Evolutionary conservation across 768 basidiomycete species (phyloP).

Genomic region (Suillus sp.): DNA sequence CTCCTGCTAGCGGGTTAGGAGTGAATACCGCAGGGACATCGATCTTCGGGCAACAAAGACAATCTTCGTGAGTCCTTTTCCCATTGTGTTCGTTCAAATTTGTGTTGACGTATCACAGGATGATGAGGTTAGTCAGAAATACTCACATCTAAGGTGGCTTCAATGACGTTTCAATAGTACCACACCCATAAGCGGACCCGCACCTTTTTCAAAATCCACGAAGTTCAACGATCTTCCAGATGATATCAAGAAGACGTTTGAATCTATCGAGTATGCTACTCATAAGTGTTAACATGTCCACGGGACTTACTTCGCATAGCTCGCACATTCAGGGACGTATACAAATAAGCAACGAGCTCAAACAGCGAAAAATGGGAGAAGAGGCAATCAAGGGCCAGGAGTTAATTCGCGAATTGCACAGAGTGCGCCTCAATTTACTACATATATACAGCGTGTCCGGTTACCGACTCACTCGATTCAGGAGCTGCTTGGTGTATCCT

Average conservation of each 20-base stretch:
- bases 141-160: background rate
- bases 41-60: slow-evolving; percentile 34
- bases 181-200: slow-evolving; percentile 32
- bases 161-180: slow-evolving; percentile 20
- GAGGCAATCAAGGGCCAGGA: slow-evolving; percentile 76
- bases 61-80: slow-evolving; percentile 30
- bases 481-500: slow-evolving; percentile 67
- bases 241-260: slow-evolving; percentile 61
- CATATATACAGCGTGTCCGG: background rate
- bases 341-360: slow-evolving; percentile 79
- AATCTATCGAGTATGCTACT: slow-evolving; percentile 65
- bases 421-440: slow-evolving; percentile 42
- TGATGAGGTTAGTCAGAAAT: slow-evolving; percentile 30
- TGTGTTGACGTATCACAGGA: slow-evolving; percentile 15
- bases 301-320: slow-evolving; percentile 38
- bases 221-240: slow-evolving; percentile 87
- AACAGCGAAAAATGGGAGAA: slow-evolving; percentile 73
- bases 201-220: slow-evolving; percentile 49
- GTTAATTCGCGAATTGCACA: slow-evolving; percentile 64
- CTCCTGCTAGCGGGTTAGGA: slow-evolving; percentile 11
- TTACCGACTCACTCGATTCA: slow-evolving; percentile 29
- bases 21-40: slow-evolving; percentile 13
- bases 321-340: slow-evolving; percentile 74
- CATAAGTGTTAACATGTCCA: slow-evolving; percentile 1
- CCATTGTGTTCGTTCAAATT: background rate